A percentile compares a stretch with the other conserved stretches of the same genome.
These are phyloP conservation scores for Bipolaris gigantea DNA, from an alignment of 2,329 filamentous ascomycete species.

Conservation along the genomic window DNA sequence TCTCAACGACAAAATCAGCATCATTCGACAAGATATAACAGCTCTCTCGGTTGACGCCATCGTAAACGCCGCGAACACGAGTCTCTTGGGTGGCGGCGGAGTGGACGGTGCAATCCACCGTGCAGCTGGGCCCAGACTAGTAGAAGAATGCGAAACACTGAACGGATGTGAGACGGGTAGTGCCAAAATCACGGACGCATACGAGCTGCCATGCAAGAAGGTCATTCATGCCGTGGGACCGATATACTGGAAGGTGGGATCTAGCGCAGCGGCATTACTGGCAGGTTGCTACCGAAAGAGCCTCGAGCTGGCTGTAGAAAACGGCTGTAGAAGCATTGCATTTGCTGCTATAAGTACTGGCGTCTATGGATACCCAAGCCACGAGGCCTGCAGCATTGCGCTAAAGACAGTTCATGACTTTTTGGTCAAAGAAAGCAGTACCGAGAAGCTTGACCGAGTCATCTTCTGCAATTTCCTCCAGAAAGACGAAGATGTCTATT, in stretches of 20 bases:
- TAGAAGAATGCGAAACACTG: constrained; percentile 71
- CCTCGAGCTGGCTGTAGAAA: constrained; percentile 70
- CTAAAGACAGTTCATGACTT: constrained; percentile 62
- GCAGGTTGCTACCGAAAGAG: constrained; percentile 70
- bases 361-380: constrained; percentile 82
- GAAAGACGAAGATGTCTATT: constrained; percentile 78
- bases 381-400: constrained; percentile 72
- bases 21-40: constrained; percentile 80
- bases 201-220: constrained; percentile 72
- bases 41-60: constrained; percentile 76
- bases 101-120: constrained; percentile 77
- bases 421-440: constrained; percentile 51
- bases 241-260: constrained; percentile 59
- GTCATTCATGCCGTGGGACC: constrained; percentile 93
- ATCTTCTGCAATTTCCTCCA: constrained; percentile 82
- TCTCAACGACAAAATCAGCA: constrained; percentile 68
- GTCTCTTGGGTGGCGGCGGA: constrained; percentile 82
- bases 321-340: constrained; percentile 70
- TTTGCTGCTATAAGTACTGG: constrained; percentile 88
- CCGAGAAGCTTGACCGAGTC: constrained; percentile 65
- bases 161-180: constrained; percentile 74
- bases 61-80: constrained; percentile 87
- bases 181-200: constrained; percentile 80
- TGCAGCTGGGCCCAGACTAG: constrained; percentile 71
- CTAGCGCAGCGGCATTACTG: constrained; percentile 50